These are phyloP conservation scores for Dissophora globulifera DNA, from an alignment of 192 early-diverging fungal genomes.

Conservation along the genomic window DNA sequence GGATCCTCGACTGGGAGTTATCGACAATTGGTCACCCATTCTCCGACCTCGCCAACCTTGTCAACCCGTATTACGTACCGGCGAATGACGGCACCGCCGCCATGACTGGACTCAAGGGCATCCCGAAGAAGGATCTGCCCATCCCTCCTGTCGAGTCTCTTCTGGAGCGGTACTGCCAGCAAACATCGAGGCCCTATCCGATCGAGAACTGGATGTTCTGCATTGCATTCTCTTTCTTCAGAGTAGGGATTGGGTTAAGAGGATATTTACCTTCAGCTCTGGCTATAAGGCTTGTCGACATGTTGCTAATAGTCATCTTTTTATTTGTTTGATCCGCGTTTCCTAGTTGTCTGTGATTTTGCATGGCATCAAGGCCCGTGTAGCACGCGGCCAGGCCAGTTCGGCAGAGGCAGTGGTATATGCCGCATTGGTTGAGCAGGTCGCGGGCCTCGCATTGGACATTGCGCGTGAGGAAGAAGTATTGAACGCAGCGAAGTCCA, in stretches of 20 bases:
- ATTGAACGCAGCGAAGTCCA: constrained; percentile 18
- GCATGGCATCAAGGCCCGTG: constrained; percentile 92
- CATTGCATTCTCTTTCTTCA: constrained; percentile 88
- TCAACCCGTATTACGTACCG: constrained; percentile 76
- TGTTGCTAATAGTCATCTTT: too few species aligned
- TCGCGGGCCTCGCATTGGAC: constrained; percentile 64
- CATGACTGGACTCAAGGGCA: constrained; percentile 58
- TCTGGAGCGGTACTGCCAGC: constrained; percentile 76
- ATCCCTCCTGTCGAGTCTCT: constrained; percentile 76
- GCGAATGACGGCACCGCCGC: constrained; percentile 11
- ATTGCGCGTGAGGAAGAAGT: constrained; percentile 68
- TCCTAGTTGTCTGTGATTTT: constrained; percentile 77
- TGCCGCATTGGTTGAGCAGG: constrained; percentile 58
- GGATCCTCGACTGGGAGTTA: constrained; percentile 93
- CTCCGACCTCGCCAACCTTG: constrained; percentile 88
- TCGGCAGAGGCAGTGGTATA: constrained; percentile 66
- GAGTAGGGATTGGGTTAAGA: constrained; percentile 61
- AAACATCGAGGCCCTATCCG: constrained; percentile 71
- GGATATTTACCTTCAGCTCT: not conserved
- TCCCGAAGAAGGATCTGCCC: constrained; percentile 50
- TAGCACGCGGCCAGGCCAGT: constrained; percentile 87
- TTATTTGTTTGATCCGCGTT: constrained; percentile 1
- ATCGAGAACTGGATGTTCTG: constrained; percentile 85
- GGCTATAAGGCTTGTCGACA: too few species aligned
- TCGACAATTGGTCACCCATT: constrained; percentile 93